A percentile compares a stretch with the other conserved stretches of the same genome.
These are phyloP conservation scores for Annulohypoxylon moriforme DNA, from an alignment of 495 filamentous ascomycete genomes.

Conservation along the genomic window DNA sequence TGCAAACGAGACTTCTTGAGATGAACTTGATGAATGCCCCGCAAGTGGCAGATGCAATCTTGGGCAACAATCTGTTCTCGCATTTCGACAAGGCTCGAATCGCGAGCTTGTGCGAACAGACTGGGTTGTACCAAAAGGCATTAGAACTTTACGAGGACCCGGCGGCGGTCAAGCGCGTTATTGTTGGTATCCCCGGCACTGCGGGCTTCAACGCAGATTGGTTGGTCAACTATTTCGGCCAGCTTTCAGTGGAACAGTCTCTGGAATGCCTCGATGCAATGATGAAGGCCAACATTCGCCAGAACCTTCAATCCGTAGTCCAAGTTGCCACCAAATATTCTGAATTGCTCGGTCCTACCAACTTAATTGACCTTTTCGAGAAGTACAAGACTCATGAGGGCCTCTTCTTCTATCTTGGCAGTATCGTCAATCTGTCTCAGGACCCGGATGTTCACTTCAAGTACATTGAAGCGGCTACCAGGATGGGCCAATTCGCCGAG, in stretches of 20 bases:
- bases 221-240: slow-evolving; percentile 91
- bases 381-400: slow-evolving; percentile 97
- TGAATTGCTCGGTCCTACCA: slow-evolving; percentile 89
- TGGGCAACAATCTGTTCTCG: slow-evolving; percentile 97
- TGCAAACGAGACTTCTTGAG: slow-evolving; percentile 94
- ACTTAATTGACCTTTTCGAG: slow-evolving; percentile 93
- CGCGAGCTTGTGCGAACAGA: slow-evolving; percentile 90
- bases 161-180: slow-evolving; percentile 85
- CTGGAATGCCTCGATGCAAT: slow-evolving; percentile 95
- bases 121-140: slow-evolving; percentile 85
- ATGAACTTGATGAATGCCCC: slow-evolving; percentile 98
- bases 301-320: slow-evolving; percentile 93
- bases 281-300: slow-evolving; percentile 94
- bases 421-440: slow-evolving; percentile 96
- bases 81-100: slow-evolving; percentile 92
- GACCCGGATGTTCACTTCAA: slow-evolving; percentile 98
- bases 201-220: slow-evolving; percentile 89
- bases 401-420: slow-evolving; percentile 97
- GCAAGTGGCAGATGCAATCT: slow-evolving; percentile 96
- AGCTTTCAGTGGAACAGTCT: slow-evolving; percentile 92
- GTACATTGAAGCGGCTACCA: slow-evolving; percentile 97
- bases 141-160: slow-evolving; percentile 95
- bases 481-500: slow-evolving; percentile 89
- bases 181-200: slow-evolving; percentile 80
- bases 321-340: slow-evolving; percentile 98